Conservation (phyloP, 169 alveolate species). For the Besnoitia besnoiti region DNA sequence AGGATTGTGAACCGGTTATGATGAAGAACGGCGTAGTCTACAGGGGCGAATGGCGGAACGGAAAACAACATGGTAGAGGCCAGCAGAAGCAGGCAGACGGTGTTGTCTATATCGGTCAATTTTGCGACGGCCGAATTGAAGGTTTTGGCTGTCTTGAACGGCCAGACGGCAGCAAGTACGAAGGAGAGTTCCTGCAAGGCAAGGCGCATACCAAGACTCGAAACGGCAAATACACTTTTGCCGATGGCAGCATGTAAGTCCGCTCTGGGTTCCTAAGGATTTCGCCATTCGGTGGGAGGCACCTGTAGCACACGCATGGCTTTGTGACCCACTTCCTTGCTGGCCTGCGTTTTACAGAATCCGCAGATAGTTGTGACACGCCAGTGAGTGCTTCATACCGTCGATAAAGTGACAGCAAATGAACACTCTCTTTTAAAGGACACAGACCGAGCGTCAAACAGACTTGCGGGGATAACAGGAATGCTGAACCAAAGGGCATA, state of each 20-base stretch:
- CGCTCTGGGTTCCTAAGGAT: not conserved
- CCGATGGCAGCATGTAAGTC: constrained; percentile 67
- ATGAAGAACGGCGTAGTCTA: constrained; percentile 83
- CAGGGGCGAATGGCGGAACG: constrained; percentile 84
- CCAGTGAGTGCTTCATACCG: too few species aligned
- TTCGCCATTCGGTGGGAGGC: too few species aligned
- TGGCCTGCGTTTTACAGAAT: too few species aligned
- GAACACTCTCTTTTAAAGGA: too few species aligned
- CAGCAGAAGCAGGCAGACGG: constrained; percentile 80
- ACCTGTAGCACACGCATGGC: too few species aligned
- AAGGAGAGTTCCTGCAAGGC: constrained; percentile 78
- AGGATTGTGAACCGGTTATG: constrained; percentile 80
- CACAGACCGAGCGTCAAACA: too few species aligned
- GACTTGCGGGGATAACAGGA: too few species aligned
- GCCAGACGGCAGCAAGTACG: constrained; percentile 85
- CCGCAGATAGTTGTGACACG: too few species aligned
- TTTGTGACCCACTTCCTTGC: too few species aligned
- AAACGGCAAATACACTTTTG: constrained; percentile 67
- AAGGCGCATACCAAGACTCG: constrained; percentile 67
- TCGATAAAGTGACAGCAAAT: too few species aligned
- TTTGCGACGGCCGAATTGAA: constrained; percentile 81
- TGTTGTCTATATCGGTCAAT: constrained; percentile 85
- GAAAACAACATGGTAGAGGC: constrained; percentile 82
- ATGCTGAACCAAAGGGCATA: too few species aligned
- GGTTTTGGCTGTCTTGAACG: constrained; percentile 83